Conservation (phyloP, 805 yeast species). For the Candida maltosa region DNA sequence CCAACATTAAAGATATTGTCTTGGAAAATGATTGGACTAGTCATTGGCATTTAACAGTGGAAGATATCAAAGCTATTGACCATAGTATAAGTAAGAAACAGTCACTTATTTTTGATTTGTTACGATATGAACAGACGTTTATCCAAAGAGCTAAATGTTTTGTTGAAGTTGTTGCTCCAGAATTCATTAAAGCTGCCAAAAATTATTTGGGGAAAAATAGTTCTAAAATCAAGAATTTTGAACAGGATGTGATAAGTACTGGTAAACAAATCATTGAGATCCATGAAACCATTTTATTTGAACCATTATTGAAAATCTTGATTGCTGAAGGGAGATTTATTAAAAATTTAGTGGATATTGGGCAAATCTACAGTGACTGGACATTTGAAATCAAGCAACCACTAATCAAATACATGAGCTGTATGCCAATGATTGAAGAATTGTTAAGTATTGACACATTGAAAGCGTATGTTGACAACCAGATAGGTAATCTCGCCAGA, state of each 20-base stretch:
- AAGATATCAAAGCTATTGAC: slow-evolving; percentile 50
- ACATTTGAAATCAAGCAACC: slow-evolving; percentile 50
- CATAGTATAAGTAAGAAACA: slow-evolving; percentile 60
- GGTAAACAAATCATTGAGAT: slow-evolving; percentile 50
- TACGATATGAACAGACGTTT: slow-evolving; percentile 67
- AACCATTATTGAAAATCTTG: slow-evolving; percentile 56
- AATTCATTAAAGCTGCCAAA: slow-evolving; percentile 29
- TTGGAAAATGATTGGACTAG: slow-evolving; percentile 58
- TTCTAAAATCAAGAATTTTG: slow-evolving; percentile 43
- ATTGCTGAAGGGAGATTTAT: slow-evolving; percentile 65
- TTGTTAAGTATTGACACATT: slow-evolving; percentile 49
- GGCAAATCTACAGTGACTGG: slow-evolving; percentile 66
- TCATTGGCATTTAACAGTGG: slow-evolving; percentile 60
- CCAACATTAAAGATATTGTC: slow-evolving; percentile 22
- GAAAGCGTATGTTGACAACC: slow-evolving; percentile 55
- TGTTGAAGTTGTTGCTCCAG: slow-evolving; percentile 44
- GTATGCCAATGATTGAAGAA: slow-evolving; percentile 59
- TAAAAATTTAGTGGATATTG: slow-evolving; percentile 45
- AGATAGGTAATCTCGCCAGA: slow-evolving; percentile 47
- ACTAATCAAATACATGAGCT: slow-evolving; percentile 57
- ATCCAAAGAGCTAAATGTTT: slow-evolving; percentile 66
- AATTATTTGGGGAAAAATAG: slow-evolving; percentile 15
- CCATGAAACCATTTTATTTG: slow-evolving; percentile 52
- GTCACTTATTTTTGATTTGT: slow-evolving; percentile 71
- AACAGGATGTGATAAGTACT: slow-evolving; percentile 54